Conservation (phyloP, 2,329 filamentous ascomycete genomes). For the Penicillium crustosum region DNA sequence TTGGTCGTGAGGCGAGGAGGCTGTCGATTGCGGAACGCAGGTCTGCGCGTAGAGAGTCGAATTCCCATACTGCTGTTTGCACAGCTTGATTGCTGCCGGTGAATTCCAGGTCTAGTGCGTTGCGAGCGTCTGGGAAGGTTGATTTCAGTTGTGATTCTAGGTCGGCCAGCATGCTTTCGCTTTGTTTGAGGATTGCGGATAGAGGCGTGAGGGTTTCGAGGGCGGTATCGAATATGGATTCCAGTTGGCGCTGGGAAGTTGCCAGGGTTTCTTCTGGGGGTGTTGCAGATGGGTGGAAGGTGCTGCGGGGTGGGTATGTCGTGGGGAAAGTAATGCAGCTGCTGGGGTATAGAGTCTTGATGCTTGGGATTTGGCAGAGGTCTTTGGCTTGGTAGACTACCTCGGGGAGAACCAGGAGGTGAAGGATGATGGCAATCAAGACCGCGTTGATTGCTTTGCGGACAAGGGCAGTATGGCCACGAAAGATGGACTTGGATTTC, state of each 20-base stretch:
- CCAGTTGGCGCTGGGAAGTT: constrained; percentile 27
- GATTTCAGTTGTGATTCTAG: constrained; percentile 30
- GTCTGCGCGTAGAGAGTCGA: constrained; percentile 38
- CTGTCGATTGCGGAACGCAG: constrained; percentile 38
- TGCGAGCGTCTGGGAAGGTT: constrained; percentile 30
- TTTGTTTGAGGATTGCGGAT: constrained; percentile 30
- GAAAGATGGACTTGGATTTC: constrained; percentile 4
- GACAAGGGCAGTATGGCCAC: constrained; percentile 4
- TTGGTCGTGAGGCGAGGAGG: constrained; percentile 28
- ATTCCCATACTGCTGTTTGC: constrained; percentile 34
- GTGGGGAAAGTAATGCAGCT: constrained; percentile 28
- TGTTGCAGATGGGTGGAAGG: constrained; percentile 12
- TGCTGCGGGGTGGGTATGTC: constrained; percentile 6
- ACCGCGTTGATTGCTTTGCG: constrained; percentile 28
- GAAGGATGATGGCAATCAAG: constrained; percentile 32
- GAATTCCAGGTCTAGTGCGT: constrained; percentile 42
- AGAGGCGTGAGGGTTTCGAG: constrained; percentile 31
- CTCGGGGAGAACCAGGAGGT: constrained; percentile 39
- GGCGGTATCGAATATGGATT: constrained; percentile 32
- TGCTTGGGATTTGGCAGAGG: constrained; percentile 26
- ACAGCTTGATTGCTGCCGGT: constrained; percentile 35
- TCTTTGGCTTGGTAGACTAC: constrained; percentile 34
- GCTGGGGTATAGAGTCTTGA: constrained; percentile 30
- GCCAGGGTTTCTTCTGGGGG: constrained; percentile 23
- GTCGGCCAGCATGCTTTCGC: constrained; percentile 31